These are phyloP conservation scores for Penicillium oxalicum DNA, from an alignment of 2,329 filamentous ascomycete species.

Conservation along the genomic window DNA sequence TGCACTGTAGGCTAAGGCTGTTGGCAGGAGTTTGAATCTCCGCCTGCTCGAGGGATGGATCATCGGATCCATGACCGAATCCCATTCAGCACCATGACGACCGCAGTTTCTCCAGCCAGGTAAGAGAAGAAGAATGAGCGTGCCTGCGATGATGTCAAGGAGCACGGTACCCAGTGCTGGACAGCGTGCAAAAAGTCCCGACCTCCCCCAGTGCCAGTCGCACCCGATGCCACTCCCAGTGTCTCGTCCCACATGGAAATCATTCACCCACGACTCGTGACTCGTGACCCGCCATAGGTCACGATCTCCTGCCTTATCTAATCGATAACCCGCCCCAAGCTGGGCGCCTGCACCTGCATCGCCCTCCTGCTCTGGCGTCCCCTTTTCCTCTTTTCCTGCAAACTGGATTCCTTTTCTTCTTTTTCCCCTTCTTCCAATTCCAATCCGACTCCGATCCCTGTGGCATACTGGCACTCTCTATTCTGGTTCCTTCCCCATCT, in stretches of 20 bases:
- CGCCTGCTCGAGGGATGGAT: too few relatives aligned
- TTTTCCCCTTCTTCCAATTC: background rate
- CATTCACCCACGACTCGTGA: background rate
- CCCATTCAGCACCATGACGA: too few relatives aligned
- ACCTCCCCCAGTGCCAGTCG: too few relatives aligned
- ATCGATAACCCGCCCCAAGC: slow-evolving; percentile 12
- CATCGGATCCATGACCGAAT: too few relatives aligned
- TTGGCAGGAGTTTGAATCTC: too few relatives aligned
- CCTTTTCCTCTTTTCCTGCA: slow-evolving; percentile 1
- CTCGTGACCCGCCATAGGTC: slow-evolving; percentile 5
- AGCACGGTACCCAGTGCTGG: too few relatives aligned
- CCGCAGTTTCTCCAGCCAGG: too few relatives aligned
- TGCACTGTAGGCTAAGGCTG: too few relatives aligned
- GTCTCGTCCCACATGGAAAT: background rate
- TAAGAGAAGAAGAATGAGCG: too few relatives aligned
- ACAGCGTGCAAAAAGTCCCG: too few relatives aligned
- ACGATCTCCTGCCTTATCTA: slow-evolving; percentile 23
- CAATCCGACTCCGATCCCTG: background rate
- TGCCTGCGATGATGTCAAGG: too few relatives aligned
- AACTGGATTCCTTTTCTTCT: background rate
- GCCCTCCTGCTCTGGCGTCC: background rate
- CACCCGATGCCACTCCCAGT: background rate
- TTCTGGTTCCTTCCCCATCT: background rate
- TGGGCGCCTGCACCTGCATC: slow-evolving; percentile 9
- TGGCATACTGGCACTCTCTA: background rate